phyloP scores from a whole-genome alignment of 2,329 filamentous ascomycete genomes.

The Ophiostoma pallidulum region DNA sequence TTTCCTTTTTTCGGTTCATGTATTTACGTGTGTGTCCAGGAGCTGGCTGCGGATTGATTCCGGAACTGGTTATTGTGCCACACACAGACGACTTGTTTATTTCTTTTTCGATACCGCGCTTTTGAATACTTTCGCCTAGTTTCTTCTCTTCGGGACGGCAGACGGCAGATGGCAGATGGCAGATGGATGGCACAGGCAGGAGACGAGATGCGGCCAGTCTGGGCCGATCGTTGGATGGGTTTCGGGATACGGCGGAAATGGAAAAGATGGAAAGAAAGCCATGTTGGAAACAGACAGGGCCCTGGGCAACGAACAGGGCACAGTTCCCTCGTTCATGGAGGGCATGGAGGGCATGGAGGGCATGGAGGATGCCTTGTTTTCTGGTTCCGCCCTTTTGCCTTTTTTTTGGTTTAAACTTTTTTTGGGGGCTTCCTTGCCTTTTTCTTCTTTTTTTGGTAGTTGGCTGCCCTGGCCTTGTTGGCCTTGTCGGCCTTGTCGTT shows the following conservation, averaged over 20 bases:
- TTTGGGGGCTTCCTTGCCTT: neutral
- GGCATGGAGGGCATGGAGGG: slow-evolving; percentile 1
- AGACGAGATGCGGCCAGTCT: too few relatives aligned
- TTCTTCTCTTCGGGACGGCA: too few relatives aligned
- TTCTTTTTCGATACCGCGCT: slow-evolving; percentile 11
- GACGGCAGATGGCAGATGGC: too few relatives aligned
- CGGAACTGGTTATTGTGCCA: neutral
- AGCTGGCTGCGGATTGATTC: slow-evolving; percentile 4
- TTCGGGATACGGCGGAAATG: neutral
- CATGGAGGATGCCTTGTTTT: slow-evolving; percentile 1
- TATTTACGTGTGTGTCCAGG: neutral
- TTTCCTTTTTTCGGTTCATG: neutral
- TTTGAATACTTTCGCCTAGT: slow-evolving; percentile 1
- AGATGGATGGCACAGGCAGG: too few relatives aligned
- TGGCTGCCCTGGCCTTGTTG: too few relatives aligned
- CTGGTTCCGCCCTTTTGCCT: too few relatives aligned
- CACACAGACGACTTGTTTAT: neutral
- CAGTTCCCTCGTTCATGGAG: neutral
- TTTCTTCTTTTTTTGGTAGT: neutral
- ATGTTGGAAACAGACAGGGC: neutral
- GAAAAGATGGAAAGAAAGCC: too few relatives aligned
- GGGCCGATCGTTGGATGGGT: neutral
- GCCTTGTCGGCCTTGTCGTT: too few relatives aligned
- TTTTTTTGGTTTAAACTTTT: neutral
- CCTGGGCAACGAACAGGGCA: neutral